Evolutionary conservation across 129 eudicot genomes (phyloP).

Genomic region (Escallonia herrerae): DNA sequence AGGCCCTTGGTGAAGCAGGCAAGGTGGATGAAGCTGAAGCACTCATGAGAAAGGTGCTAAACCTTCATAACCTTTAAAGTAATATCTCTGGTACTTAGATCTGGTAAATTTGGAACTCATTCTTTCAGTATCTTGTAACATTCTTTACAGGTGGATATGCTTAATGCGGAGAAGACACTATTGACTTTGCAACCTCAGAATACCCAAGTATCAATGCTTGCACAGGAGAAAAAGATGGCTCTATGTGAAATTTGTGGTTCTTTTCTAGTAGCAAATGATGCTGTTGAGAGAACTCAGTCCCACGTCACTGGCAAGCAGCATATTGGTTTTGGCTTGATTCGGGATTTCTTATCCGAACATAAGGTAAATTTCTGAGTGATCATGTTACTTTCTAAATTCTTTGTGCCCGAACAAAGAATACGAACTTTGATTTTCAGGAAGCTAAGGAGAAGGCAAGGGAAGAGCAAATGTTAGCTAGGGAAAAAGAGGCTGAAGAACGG

Average conservation of each 20-base stretch:
- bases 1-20: slow-evolving; percentile 97
- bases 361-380: slow-evolving; percentile 34
- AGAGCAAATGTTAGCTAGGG: slow-evolving; percentile 84
- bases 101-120: background rate
- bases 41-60: slow-evolving; percentile 87
- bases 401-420: background rate
- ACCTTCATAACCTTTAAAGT: background rate
- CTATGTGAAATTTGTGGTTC: slow-evolving; percentile 97
- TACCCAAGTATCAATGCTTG: slow-evolving; percentile 59
- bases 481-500: slow-evolving; percentile 85
- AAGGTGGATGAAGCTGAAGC: slow-evolving; percentile 99
- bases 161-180: slow-evolving; percentile 73
- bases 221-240: slow-evolving; percentile 98
- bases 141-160: slow-evolving; percentile 71
- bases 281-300: slow-evolving; percentile 91
- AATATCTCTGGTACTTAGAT: background rate
- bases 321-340: slow-evolving; percentile 82
- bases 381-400: background rate
- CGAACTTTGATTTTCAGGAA: slow-evolving; percentile 37
- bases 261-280: slow-evolving; percentile 89
- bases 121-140: background rate
- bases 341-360: slow-evolving; percentile 70
- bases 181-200: slow-evolving; percentile 70
- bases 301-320: slow-evolving; percentile 98
- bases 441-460: slow-evolving; percentile 91